Conservation (phyloP, 1,139 yeast species). For the Kluyveromyces sp. region DNA sequence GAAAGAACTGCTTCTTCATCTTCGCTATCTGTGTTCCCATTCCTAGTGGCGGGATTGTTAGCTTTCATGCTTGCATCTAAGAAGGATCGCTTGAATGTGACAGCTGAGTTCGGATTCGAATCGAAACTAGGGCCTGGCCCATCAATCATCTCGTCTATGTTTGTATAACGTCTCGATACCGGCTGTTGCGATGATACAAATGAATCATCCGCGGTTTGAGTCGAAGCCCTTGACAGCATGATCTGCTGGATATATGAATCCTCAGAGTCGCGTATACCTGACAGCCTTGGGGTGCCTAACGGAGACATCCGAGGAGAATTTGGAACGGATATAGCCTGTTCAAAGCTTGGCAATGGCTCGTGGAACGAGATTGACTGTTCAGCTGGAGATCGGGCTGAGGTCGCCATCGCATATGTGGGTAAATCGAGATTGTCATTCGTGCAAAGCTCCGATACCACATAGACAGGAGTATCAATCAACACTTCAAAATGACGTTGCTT, state of each 20-base stretch:
- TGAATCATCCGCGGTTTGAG: constrained; percentile 8
- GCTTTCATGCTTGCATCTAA: background rate
- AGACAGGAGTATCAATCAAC: constrained; percentile 78
- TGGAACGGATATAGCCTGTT: constrained; percentile 43
- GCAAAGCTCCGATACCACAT: constrained; percentile 66
- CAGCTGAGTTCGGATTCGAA: background rate
- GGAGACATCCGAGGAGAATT: constrained; percentile 28
- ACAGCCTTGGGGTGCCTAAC: constrained; percentile 12
- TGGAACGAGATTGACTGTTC: constrained; percentile 8
- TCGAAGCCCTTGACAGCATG: constrained; percentile 24
- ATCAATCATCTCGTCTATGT: constrained; percentile 11
- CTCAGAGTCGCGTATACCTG: constrained; percentile 22
- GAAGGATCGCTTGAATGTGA: constrained; percentile 1
- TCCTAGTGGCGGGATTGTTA: background rate
- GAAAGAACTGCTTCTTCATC: constrained; percentile 3
- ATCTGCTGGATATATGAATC: constrained; percentile 27
- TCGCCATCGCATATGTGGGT: constrained; percentile 56
- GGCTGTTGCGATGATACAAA: background rate
- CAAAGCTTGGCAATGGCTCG: constrained; percentile 47
- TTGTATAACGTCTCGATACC: constrained; percentile 10
- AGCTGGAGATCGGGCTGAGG: constrained; percentile 29
- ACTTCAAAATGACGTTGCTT: constrained; percentile 82
- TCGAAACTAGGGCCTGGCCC: background rate
- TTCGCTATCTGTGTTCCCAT: background rate
- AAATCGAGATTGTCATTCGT: constrained; percentile 58